Conservation (phyloP, 2,329 filamentous ascomycete genomes). For the Aspergillus transmontanensis region DNA sequence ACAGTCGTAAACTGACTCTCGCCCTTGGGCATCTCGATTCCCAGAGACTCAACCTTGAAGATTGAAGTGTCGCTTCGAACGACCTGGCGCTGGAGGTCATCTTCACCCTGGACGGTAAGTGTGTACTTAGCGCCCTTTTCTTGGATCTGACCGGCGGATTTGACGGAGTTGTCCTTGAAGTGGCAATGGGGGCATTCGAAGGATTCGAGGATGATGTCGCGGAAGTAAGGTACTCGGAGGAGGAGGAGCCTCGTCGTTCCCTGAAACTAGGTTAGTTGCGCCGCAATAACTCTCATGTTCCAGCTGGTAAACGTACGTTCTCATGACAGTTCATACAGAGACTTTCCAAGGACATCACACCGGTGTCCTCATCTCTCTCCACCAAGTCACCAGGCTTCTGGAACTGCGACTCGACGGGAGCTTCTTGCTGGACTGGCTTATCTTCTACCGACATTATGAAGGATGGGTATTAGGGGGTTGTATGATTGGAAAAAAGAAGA, state of each 20-base stretch:
- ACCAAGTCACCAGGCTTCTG: constrained; percentile 43
- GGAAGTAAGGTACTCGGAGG: constrained; percentile 93
- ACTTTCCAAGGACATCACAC: constrained; percentile 60
- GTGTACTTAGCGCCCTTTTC: constrained; percentile 84
- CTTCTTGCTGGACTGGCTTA: constrained; percentile 20
- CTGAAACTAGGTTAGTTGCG: constrained; percentile 48
- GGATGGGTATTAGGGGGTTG: not conserved
- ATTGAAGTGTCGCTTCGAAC: constrained; percentile 88
- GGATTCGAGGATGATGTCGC: constrained; percentile 96
- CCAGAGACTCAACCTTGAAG: constrained; percentile 86
- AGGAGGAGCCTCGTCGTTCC: constrained; percentile 84
- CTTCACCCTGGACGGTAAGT: constrained; percentile 70
- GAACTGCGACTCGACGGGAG: constrained; percentile 35
- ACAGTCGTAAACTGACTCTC: constrained; percentile 91
- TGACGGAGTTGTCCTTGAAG: constrained; percentile 90
- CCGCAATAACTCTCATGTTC: not conserved
- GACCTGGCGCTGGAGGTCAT: constrained; percentile 82
- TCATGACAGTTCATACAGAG: constrained; percentile 85
- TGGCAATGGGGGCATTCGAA: constrained; percentile 90
- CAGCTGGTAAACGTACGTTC: constrained; percentile 63
- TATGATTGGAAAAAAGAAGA: too few species aligned
- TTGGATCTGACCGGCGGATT: constrained; percentile 89
- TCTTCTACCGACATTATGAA: constrained; percentile 32
- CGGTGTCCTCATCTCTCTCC: constrained; percentile 44
- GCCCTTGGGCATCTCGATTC: constrained; percentile 89